Base-by-base conservation (phyloP, 352 stramenopile genomes). In the Pythium folliculosum region DNA sequence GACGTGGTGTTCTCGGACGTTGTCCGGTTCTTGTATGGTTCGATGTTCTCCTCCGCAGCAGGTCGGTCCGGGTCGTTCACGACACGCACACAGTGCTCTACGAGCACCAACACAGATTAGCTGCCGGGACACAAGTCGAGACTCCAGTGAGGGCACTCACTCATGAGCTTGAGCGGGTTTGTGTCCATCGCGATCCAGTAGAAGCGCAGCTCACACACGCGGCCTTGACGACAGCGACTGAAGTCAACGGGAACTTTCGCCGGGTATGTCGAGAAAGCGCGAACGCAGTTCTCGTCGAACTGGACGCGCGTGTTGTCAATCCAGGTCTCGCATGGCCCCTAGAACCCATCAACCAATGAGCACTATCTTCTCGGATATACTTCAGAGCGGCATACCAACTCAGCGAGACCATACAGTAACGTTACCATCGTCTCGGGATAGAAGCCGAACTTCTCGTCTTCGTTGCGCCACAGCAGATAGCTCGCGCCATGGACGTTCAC, bases 181-280 rank as follows among this genome's bases (percentile, higher is more conserved):
- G 12, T 25, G 7, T 60, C 25, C 9, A 65, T 32, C 3, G 53
- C 58, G 50, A 68, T 60, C 70, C 70, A 76, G 50, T 73, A 73
- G 67, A 76, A 73, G 13, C 58, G 52, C 44, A 76, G 44, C 21
- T 61, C 60, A 22, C 70, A 76, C 1, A 52, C 43, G 3, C 44
- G 38, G 0, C 65, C 60, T 25, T 22, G 4, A 16, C 25, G 21
- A 40, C 71, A 77, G 7, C 22, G 22, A 17, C 27, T 56, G 52
- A 70, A 80, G 38, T 72, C 40, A 0, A 80, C 52, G 0, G 73
- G 70, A 1, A 80, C 35, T 3, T 58, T 59, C 48, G 72, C 76
- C 17, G 76, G 76, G 48, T 72, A 80, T 14, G 49, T 55, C 6
- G 32, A 56, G 59, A 69, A 81, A 23, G 49, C 22, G 2, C 45